Conservation (phyloP, 208 protist genomes). For the Phytomonas serpens region DNA sequence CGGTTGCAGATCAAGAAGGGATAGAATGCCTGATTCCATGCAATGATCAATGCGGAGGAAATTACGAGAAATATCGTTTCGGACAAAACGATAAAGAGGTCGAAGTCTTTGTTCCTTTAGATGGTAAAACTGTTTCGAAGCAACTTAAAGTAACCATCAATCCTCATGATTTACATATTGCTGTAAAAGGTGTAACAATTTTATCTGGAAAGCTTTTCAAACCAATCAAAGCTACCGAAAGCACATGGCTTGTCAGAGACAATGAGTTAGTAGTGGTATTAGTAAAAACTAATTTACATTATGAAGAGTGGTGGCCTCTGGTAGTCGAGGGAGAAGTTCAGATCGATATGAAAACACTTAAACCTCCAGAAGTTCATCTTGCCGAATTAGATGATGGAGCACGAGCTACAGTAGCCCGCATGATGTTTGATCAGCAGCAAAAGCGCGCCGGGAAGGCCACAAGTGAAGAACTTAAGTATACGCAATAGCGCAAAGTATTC, state of each 20-base stretch:
- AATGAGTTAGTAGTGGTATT: conserved; percentile 55
- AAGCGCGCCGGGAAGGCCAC: conserved; percentile 18
- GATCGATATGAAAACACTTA: conserved; percentile 87
- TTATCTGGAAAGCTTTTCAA: conserved; percentile 71
- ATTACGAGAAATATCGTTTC: conserved; percentile 72
- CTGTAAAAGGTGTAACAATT: conserved; percentile 24
- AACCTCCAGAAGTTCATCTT: conserved; percentile 63
- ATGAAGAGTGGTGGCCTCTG: conserved; percentile 87
- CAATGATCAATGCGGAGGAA: conserved; percentile 77
- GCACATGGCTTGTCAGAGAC: conserved; percentile 82
- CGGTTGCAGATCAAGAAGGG: conserved; percentile 41
- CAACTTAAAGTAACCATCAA: conserved; percentile 29
- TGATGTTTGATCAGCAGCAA: conserved; percentile 90
- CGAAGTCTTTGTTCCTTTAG: conserved; percentile 49
- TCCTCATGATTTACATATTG: conserved; percentile 32
- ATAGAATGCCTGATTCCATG: conserved; percentile 66
- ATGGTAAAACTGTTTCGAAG: conserved; percentile 38
- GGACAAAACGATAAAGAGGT: conserved; percentile 75
- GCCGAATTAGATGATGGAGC: conserved; percentile 72
- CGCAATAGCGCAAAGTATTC: neutral
- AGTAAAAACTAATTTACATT: conserved; percentile 70
- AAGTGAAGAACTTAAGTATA: conserved; percentile 3
- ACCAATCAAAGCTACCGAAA: conserved; percentile 65
- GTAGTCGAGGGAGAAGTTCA: conserved; percentile 59
- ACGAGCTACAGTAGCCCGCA: conserved; percentile 78